Conservation (phyloP, 352 stramenopile species). For the Pythium plurisporium region DNA sequence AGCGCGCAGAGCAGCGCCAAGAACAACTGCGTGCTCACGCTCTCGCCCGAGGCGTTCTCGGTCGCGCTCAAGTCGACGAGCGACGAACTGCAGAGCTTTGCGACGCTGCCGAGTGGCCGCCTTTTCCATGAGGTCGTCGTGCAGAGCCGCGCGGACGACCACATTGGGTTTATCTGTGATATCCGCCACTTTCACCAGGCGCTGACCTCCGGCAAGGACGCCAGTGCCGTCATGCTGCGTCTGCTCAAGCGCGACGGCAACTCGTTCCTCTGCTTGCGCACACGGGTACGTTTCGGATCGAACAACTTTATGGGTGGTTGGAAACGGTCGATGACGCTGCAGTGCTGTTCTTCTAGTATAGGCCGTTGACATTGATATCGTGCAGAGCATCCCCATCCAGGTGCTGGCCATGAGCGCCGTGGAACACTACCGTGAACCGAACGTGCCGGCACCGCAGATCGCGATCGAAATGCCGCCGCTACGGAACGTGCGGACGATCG, state of each 20-base stretch:
- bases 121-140: slow-evolving; percentile 73
- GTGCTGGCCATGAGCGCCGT: slow-evolving; percentile 71
- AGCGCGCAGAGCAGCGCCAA: slow-evolving; percentile 48
- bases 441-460: slow-evolving; percentile 68
- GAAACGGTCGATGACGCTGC: too few relatives aligned
- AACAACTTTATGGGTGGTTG: too few relatives aligned
- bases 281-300: slow-evolving; percentile 23
- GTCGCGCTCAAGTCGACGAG: slow-evolving; percentile 66
- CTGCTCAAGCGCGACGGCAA: slow-evolving; percentile 72
- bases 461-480: slow-evolving; percentile 79
- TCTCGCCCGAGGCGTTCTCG: slow-evolving; percentile 59
- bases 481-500: slow-evolving; percentile 52
- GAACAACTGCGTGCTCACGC: slow-evolving; percentile 64
- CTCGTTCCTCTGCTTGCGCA: slow-evolving; percentile 74
- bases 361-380: slow-evolving; percentile 82
- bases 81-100: slow-evolving; percentile 79
- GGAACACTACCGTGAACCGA: slow-evolving; percentile 73
- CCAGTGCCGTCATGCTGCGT: slow-evolving; percentile 74
- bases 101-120: slow-evolving; percentile 50
- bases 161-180: slow-evolving; percentile 78
- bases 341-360: slow-evolving; percentile 14
- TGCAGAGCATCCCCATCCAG: slow-evolving; percentile 81
- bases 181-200: slow-evolving; percentile 72
- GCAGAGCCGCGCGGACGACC: slow-evolving; percentile 69
- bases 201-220: slow-evolving; percentile 69